Evolutionary conservation across 1,139 yeast species (phyloP).

Genomic region (Debaryomyces udenii): DNA sequence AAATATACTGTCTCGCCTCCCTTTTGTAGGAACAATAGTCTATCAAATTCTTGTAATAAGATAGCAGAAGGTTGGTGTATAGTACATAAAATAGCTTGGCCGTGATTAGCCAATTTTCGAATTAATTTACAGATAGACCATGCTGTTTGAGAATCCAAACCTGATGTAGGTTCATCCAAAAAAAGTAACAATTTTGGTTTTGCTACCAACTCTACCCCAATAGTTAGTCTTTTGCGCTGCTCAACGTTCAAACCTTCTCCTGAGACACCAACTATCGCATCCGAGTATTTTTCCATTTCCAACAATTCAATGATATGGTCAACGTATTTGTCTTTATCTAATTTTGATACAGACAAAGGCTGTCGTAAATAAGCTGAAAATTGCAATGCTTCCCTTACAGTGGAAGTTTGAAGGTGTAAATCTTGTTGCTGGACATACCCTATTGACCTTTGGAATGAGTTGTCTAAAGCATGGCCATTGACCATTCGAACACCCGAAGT

Average conservation of each 20-base stretch:
- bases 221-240: conserved; percentile 41
- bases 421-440: conserved; percentile 88
- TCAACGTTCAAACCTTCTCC: conserved; percentile 46
- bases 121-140: conserved; percentile 48
- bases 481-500: conserved; percentile 72
- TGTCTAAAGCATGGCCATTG: conserved; percentile 67
- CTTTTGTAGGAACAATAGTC: conserved; percentile 40
- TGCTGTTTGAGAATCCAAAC: conserved; percentile 46
- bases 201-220: conserved; percentile 43
- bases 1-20: conserved; percentile 68
- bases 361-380: conserved; percentile 78
- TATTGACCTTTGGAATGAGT: conserved; percentile 77
- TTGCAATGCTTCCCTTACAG: conserved; percentile 75
- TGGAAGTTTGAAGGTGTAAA: conserved; percentile 69
- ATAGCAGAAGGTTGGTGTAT: conserved; percentile 48
- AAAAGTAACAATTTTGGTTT: conserved; percentile 39
- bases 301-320: conserved; percentile 66
- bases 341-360: conserved; percentile 51
- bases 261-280: conserved; percentile 43
- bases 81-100: conserved; percentile 48
- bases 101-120: conserved; percentile 45
- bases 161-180: conserved; percentile 43
- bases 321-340: conserved; percentile 69
- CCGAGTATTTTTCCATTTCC: conserved; percentile 39
- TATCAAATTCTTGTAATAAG: conserved; percentile 38